A percentile compares a stretch with the other conserved stretches of the same genome.
phyloP scores from a whole-genome alignment of 2,329 filamentous ascomycete species.

The Scytalidium lignicola region DNA sequence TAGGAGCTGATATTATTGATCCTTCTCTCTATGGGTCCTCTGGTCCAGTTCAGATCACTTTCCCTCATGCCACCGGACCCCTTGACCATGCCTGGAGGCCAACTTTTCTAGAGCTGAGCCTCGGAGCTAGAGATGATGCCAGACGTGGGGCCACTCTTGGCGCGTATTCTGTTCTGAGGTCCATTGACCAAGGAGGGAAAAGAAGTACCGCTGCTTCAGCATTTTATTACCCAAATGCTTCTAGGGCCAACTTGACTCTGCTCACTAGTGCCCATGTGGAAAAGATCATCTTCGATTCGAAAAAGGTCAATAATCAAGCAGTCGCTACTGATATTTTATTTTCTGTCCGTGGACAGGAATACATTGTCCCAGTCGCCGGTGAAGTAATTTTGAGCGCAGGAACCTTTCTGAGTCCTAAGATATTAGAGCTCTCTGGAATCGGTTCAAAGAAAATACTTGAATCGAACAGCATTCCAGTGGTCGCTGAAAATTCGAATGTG shows the following conservation, averaged over 20 bases:
- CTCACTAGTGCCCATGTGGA: constrained; percentile 81
- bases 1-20: constrained; percentile 3
- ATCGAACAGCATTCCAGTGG: constrained; percentile 11
- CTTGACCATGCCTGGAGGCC: constrained; percentile 9
- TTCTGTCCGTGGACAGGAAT: too few species aligned
- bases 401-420: constrained; percentile 21
- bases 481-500: constrained; percentile 16
- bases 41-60: constrained; percentile 10
- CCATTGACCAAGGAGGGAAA: constrained; percentile 4
- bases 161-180: constrained; percentile 24
- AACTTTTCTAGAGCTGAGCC: constrained; percentile 6
- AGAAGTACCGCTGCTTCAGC: constrained; percentile 12
- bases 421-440: constrained; percentile 30
- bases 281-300: constrained; percentile 42
- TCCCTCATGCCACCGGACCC: constrained; percentile 15
- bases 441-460: constrained; percentile 16
- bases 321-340: too few species aligned
- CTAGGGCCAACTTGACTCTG: constrained; percentile 62
- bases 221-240: constrained; percentile 12
- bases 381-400: constrained; percentile 27
- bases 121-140: constrained; percentile 5
- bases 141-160: constrained; percentile 8
- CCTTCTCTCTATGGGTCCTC: constrained; percentile 4
- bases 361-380: constrained; percentile 12
- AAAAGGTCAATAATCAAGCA: too few species aligned